Evolutionary conservation across 2,329 filamentous ascomycete genomes (phyloP).

Genomic region (Apiospora pterosperma): DNA sequence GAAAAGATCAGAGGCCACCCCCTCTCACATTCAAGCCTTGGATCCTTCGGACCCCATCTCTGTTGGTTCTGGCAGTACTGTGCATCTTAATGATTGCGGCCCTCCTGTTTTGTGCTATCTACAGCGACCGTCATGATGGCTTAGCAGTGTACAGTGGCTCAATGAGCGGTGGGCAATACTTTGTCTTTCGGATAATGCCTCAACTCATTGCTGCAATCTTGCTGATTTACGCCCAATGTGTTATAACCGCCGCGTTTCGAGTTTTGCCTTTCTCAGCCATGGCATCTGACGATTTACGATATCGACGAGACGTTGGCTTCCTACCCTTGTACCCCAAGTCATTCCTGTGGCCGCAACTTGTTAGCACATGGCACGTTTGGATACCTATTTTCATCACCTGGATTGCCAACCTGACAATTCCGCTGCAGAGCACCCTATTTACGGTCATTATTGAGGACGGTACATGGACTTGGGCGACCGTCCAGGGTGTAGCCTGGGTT

Average conservation of each 20-base stretch:
- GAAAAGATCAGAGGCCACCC: conserved; percentile 36
- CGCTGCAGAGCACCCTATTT: conserved; percentile 76
- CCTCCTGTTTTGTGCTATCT: conserved; percentile 70
- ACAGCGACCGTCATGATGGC: conserved; percentile 59
- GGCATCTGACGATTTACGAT: conserved; percentile 57
- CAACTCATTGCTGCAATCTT: conserved; percentile 70
- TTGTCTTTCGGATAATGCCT: conserved; percentile 82
- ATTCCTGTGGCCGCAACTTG: conserved; percentile 59
- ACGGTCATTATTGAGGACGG: conserved; percentile 55
- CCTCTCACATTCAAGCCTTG: conserved; percentile 67
- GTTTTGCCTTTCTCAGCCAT: conserved; percentile 77
- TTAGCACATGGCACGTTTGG: conserved; percentile 64
- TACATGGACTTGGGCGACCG: conserved; percentile 74
- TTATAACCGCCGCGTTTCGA: conserved; percentile 72
- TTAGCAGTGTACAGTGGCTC: conserved; percentile 63
- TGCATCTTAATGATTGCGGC: conserved; percentile 69
- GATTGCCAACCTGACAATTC: conserved; percentile 76
- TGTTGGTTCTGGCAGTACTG: conserved; percentile 57
- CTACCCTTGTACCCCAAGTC: conserved; percentile 65
- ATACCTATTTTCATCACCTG: conserved; percentile 67
- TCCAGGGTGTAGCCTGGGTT: conserved; percentile 75
- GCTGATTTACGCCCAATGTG: conserved; percentile 72
- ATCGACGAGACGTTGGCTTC: conserved; percentile 64
- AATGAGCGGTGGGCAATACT: conserved; percentile 73
- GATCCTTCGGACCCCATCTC: conserved; percentile 64